Percentiles rank a stretch among this genome's conserved stretches.
These are phyloP conservation scores for Apiospora koreana DNA, from an alignment of 2,329 filamentous ascomycete genomes.

Conservation along the genomic window DNA sequence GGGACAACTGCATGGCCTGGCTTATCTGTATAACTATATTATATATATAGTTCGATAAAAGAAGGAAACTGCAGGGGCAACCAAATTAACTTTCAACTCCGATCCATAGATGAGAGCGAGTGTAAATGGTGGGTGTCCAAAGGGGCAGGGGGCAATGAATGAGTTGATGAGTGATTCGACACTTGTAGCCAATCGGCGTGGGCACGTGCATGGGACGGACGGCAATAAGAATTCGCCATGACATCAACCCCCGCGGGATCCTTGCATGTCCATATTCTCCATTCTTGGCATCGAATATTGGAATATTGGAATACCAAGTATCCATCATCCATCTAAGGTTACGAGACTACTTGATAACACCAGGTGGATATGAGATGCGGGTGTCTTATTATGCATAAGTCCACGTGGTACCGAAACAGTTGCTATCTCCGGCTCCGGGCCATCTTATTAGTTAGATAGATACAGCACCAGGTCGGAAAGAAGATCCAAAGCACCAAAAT, in stretches of 20 bases:
- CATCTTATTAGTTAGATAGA: no score
- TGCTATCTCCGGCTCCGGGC: no score
- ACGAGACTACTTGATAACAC: no score
- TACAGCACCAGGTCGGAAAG: no score
- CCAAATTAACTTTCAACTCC: not conserved
- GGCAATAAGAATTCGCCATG: not conserved
- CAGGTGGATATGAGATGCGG: no score
- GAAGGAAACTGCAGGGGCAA: not conserved
- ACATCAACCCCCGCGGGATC: conserved; percentile 4
- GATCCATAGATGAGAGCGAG: not conserved
- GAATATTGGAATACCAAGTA: no score
- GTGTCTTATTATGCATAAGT: no score
- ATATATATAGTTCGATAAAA: not conserved
- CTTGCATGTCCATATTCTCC: not conserved
- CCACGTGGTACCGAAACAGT: no score
- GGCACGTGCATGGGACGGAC: conserved; percentile 7
- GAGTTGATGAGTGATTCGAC: not conserved
- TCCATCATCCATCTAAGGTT: not conserved
- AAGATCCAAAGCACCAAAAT: no score
- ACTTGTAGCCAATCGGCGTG: not conserved
- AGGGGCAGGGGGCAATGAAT: not conserved
- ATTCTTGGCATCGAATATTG: not conserved
- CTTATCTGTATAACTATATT: no score
- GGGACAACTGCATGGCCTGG: not conserved
- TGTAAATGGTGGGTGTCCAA: not conserved